Percentiles rank a stretch among this genome's conserved stretches.
These are phyloP conservation scores for Borealophlyctis nickersoniae DNA, from an alignment of 192 early-diverging fungal species.

Conservation along the genomic window DNA sequence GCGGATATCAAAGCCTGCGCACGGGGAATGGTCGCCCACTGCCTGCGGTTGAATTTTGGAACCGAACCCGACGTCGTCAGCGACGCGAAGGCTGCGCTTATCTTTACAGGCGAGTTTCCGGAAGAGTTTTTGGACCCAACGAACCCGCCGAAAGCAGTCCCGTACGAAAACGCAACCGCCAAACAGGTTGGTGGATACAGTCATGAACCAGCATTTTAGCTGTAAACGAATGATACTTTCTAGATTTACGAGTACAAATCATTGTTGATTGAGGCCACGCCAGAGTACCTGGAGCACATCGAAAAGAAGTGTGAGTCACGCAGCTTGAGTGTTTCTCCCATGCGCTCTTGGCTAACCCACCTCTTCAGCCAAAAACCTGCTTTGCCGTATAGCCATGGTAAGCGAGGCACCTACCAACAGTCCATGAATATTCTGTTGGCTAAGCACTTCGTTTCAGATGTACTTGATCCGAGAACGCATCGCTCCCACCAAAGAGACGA, in stretches of 20 bases:
- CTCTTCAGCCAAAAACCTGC: conserved; percentile 57
- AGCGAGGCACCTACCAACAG: neutral
- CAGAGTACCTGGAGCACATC: conserved; percentile 73
- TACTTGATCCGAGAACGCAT: conserved; percentile 70
- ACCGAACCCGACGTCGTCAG: conserved; percentile 58
- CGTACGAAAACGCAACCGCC: conserved; percentile 22
- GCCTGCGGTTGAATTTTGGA: conserved; percentile 35
- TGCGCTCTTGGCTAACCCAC: neutral
- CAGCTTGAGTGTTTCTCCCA: conserved; percentile 10
- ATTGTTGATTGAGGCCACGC: conserved; percentile 66
- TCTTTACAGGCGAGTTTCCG: neutral
- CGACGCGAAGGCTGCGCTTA: conserved; percentile 57
- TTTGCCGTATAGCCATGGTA: conserved; percentile 68
- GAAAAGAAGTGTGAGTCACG: conserved; percentile 55
- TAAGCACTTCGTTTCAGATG: conserved; percentile 47
- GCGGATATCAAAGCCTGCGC: conserved; percentile 33
- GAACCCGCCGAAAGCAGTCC: conserved; percentile 8
- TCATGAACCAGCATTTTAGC: neutral
- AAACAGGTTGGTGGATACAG: neutral
- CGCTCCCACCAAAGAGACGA: conserved; percentile 59
- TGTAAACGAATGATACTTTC: too few species aligned
- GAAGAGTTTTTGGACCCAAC: neutral
- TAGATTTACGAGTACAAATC: conserved; percentile 34
- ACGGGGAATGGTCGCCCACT: conserved; percentile 41
- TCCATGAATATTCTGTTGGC: neutral